Percentiles rank a stretch among this genome's conserved stretches.
Evolutionary conservation across 2,329 filamentous ascomycete species (phyloP).

Genomic region (Aspergillus quadrilineatus): DNA sequence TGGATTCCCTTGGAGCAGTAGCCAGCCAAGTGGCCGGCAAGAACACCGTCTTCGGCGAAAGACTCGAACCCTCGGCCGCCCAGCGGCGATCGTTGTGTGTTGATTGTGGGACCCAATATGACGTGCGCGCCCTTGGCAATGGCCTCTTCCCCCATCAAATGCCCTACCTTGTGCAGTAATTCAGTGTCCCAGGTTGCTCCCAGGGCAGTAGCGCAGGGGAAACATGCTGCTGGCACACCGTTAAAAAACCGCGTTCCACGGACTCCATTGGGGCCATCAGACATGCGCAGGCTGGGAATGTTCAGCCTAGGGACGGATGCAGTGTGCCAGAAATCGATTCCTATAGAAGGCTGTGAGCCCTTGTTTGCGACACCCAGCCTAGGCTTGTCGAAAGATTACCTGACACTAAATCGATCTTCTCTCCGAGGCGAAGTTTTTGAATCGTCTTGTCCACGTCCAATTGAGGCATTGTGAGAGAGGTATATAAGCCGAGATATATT

Average conservation of each 20-base stretch:
- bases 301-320: slow-evolving; percentile 62
- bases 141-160: slow-evolving; percentile 68
- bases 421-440: slow-evolving; percentile 53
- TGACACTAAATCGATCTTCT: slow-evolving; percentile 53
- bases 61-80: slow-evolving; percentile 87
- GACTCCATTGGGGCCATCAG: slow-evolving; percentile 69
- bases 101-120: slow-evolving; percentile 73
- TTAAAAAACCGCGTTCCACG: slow-evolving; percentile 68
- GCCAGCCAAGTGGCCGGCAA: slow-evolving; percentile 71
- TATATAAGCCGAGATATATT: not conserved
- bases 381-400: slow-evolving; percentile 25
- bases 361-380: not conserved
- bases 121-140: slow-evolving; percentile 73
- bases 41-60: slow-evolving; percentile 76
- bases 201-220: slow-evolving; percentile 75
- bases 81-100: slow-evolving; percentile 77
- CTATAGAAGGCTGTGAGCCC: slow-evolving; percentile 19
- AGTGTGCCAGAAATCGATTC: slow-evolving; percentile 67
- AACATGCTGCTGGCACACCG: slow-evolving; percentile 68
- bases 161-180: slow-evolving; percentile 67
- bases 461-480: slow-evolving; percentile 27
- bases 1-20: slow-evolving; percentile 73
- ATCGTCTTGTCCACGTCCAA: slow-evolving; percentile 51
- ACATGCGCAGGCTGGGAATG: slow-evolving; percentile 65
- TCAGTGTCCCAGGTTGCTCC: slow-evolving; percentile 77